Percentiles rank a stretch among this genome's conserved stretches.
Evolutionary conservation across 768 basidiomycete species (phyloP).

Genomic region (Hericium rajendrae): DNA sequence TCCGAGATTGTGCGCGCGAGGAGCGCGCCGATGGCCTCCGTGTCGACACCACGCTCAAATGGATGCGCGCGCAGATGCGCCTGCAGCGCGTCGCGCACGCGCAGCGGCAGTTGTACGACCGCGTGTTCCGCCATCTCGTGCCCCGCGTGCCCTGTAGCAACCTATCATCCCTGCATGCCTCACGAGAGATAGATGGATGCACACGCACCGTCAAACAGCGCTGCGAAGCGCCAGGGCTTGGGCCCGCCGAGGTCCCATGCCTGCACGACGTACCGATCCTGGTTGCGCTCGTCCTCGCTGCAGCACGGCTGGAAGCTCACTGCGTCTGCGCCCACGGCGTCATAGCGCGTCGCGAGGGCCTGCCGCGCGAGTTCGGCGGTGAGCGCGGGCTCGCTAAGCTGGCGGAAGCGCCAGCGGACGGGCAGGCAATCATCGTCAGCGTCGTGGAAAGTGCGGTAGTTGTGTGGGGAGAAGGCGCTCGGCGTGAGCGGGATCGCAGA

Average conservation of each 20-base stretch:
- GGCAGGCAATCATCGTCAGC: not conserved
- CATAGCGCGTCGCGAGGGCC: not conserved
- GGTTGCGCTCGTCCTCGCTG: not conserved
- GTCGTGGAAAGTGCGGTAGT: not conserved
- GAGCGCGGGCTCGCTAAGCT: not conserved
- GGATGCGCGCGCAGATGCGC: slow-evolving; percentile 17
- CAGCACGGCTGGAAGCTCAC: slow-evolving; percentile 1
- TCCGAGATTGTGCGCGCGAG: slow-evolving; percentile 26
- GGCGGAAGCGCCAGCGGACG: not conserved
- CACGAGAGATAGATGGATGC: not conserved
- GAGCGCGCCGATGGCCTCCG: slow-evolving; percentile 27
- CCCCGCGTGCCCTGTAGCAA: slow-evolving; percentile 32
- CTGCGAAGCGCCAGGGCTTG: slow-evolving; percentile 28
- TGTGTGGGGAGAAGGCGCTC: too few species aligned
- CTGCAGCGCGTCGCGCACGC: slow-evolving; percentile 26
- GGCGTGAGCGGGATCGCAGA: too few species aligned
- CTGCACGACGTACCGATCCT: slow-evolving; percentile 1
- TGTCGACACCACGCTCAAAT: slow-evolving; percentile 3
- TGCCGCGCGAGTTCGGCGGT: not conserved
- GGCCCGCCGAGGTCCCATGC: not conserved
- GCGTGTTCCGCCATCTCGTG: slow-evolving; percentile 35
- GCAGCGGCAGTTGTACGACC: slow-evolving; percentile 27
- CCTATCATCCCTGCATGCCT: not conserved
- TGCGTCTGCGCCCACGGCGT: not conserved
- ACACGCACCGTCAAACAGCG: slow-evolving; percentile 32